Base-by-base conservation (phyloP, 768 basidiomycete genomes). In the Serendipita vermifera region DNA sequence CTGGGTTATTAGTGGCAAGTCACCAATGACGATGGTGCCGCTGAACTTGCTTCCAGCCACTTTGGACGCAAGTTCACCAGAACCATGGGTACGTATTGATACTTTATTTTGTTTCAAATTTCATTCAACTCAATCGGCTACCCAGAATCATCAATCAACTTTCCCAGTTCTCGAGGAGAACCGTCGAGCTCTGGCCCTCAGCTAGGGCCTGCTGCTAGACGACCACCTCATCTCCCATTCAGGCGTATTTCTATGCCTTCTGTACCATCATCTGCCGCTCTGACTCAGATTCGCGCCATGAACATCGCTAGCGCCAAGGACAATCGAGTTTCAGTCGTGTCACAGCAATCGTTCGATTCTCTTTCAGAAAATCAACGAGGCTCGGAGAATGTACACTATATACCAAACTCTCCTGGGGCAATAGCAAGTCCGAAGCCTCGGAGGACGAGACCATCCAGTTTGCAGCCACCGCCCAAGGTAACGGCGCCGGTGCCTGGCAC, bases 311-410 rank as follows among this genome's bases (percentile, higher is more conserved):
- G n/a, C n/a, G 29, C 20, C 22, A n/a, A n/a, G n/a, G 46, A 51
- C 22, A 22, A 51, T 51, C 46, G 46, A 9, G 24, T 51, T 11
- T 51, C 46, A 11, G 24, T 51, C 24, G 46, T 31, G 24, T 51
- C 46, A 9, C 46, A 51, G 46, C 46, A 51, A 3, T 87, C 88
- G 0, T 80, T 83, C 62, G 84, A 85, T 58, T 87, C 85, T 0
- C 70, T 83, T 6, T 73, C 77, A 3, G 85, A 85, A 63, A 76
- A 77, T 40, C 26, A 24, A 20, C 20, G 32, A 38, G 11, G 38
- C 48, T 11, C n/a, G 29, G 5, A 29, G 41, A 17, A 31, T 38
- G 31, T 66, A 24, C 59, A 58, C 14, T 61, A 62, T 13, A 60
- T 64, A 27, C 60, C 61, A 22, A 59, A 61, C 43, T 64, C 62